A percentile compares a stretch with the other conserved stretches of the same genome.
Evolutionary conservation across 371 early-diverging fungal genomes (phyloP).

Genomic region (Lichtheimia ornata): DNA sequence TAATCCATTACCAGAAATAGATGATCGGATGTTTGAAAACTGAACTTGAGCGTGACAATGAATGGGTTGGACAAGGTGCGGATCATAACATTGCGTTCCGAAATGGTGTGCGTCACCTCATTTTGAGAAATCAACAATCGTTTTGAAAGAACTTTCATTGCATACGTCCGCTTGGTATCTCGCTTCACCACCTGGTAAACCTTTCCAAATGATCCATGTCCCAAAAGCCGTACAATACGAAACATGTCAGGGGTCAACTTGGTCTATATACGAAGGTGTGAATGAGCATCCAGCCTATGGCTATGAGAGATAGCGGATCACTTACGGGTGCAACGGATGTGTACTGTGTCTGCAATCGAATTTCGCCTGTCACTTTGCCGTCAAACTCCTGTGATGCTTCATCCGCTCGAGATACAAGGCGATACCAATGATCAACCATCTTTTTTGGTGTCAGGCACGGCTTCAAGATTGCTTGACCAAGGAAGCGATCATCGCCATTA

Average conservation of each 20-base stretch:
- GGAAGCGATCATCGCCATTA: conserved; percentile 54
- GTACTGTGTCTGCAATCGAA: conserved; percentile 59
- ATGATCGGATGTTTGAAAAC: conserved; percentile 70
- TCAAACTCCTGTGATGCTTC: conserved; percentile 30
- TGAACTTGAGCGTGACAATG: conserved; percentile 72
- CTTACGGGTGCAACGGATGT: conserved; percentile 37
- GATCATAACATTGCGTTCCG: conserved; percentile 83
- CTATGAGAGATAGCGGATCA: neutral
- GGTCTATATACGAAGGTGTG: conserved; percentile 4
- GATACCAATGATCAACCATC: conserved; percentile 69
- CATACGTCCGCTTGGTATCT: conserved; percentile 75
- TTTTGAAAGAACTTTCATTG: conserved; percentile 86
- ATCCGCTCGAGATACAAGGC: conserved; percentile 42
- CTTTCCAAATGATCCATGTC: conserved; percentile 84
- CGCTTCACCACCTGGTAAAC: conserved; percentile 80
- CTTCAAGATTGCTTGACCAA: conserved; percentile 65
- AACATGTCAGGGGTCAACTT: conserved; percentile 69
- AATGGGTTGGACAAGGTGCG: conserved; percentile 59
- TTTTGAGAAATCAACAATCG: conserved; percentile 70
- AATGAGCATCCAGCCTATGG: too few species aligned
- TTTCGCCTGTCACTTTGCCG: conserved; percentile 64
- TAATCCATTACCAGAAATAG: conserved; percentile 81
- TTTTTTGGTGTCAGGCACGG: conserved; percentile 60
- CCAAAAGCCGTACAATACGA: conserved; percentile 73
- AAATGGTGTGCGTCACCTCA: conserved; percentile 74